Evolutionary conservation across 495 filamentous ascomycete genomes (phyloP), one percentile per base, ranked within the genome.

Genomic region (Xylaria intraflava): DNA sequence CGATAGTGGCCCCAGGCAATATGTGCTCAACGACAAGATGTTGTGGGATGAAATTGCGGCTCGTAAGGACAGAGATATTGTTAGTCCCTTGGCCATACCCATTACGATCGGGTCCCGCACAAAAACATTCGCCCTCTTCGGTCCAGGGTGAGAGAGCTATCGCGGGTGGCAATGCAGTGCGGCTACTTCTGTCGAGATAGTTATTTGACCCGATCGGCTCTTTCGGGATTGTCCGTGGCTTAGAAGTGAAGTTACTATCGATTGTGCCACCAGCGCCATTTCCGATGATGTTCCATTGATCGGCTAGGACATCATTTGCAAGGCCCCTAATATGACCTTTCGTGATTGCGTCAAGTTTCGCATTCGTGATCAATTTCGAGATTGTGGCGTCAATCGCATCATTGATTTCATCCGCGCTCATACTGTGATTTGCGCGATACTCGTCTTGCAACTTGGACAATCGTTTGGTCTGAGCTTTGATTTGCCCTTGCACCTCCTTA

Each of bases 41-140:
- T 26, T 74, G 72, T 2, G 83, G 79, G 55, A 77, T 74, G 48
- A 88, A 72, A 4, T 56, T 27, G 29, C 67, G 61, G 27, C 69
- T 62, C 20, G 79, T 66, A 29, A 69, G 47, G 45, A 88, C 72
- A 17, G 65, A 66, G 11, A 89, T 54, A 55, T 72, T 64, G 23
- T 74, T 69, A 14, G 67, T 43, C 54, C 60, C 27, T 9, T 64
- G 42, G 45, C 65, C 62, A 14, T 59, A 42, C 11, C 57, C 46
- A 19, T 30, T 35, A 14, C 51, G 43, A 41, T 41, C 58, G 35
- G 64, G 66, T 19, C 70, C 78, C 33, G 75, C 73, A 66, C 85
- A 86, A 81, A 81, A 89, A 66, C 84, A 87, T 38, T 88, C 79
- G 27, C 81, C 82, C 17, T 79, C 73, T 27, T 88, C 81, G 2